Conservation (phyloP, 2,329 filamentous ascomycete genomes). For the Ceratocystis lukuohia region DNA sequence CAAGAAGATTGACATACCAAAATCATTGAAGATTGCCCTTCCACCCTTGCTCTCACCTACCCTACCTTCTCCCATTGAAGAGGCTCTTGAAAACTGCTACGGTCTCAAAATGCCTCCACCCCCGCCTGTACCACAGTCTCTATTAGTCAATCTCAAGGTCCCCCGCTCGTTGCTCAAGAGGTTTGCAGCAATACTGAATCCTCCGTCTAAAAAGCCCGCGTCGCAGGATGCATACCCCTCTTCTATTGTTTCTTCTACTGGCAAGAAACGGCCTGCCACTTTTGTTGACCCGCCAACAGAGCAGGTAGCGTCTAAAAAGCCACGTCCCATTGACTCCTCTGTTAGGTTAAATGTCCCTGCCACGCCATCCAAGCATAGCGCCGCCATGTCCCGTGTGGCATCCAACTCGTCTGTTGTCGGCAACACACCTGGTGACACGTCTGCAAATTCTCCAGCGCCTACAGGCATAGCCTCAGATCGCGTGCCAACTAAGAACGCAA, state of each 20-base stretch:
- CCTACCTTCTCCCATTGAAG: constrained; percentile 39
- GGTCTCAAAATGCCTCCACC: constrained; percentile 13
- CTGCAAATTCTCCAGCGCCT: constrained; percentile 11
- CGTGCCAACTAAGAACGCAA: not conserved
- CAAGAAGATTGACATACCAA: constrained; percentile 20
- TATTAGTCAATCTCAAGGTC: constrained; percentile 10
- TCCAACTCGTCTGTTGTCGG: constrained; percentile 16
- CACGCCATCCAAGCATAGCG: constrained; percentile 13
- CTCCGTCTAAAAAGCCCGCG: constrained; percentile 22
- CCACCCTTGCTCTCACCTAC: constrained; percentile 44
- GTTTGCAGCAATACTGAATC: constrained; percentile 14
- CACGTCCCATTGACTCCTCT: constrained; percentile 10
- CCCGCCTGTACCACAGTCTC: not conserved
- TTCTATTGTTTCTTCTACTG: not conserved
- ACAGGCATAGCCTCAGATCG: not conserved
- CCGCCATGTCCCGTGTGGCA: constrained; percentile 14
- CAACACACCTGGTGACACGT: constrained; percentile 1
- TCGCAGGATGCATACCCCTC: not conserved
- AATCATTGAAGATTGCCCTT: constrained; percentile 21
- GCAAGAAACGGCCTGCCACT: constrained; percentile 16
- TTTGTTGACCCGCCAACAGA: constrained; percentile 14
- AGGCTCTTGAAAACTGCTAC: constrained; percentile 27
- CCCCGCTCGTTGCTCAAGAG: constrained; percentile 5
- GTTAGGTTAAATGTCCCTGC: constrained; percentile 16
- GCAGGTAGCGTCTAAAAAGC: constrained; percentile 18